These are phyloP conservation scores for Apostasia shenzhenica DNA, from an alignment of 106 monocot genomes.

Conservation along the genomic window DNA sequence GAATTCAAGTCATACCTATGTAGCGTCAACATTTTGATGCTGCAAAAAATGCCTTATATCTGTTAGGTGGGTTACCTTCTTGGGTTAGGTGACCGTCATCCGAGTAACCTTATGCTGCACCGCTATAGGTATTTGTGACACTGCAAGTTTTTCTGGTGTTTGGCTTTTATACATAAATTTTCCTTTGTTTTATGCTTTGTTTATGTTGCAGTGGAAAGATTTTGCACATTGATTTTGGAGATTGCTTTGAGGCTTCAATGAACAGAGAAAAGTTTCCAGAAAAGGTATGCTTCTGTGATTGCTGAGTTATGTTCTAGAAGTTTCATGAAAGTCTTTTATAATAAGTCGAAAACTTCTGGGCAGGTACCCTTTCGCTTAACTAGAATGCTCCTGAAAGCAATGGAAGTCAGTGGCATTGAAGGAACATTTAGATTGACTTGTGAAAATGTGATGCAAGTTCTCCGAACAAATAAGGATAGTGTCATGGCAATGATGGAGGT, in stretches of 20 bases:
- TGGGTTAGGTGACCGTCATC: conserved; percentile 95
- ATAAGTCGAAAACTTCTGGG: neutral
- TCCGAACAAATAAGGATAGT: conserved; percentile 92
- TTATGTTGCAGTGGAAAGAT: conserved; percentile 80
- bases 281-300: conserved; percentile 35
- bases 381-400: conserved; percentile 98
- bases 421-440: conserved; percentile 98
- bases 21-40: too few species aligned
- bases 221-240: conserved; percentile 99
- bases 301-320: neutral
- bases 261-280: conserved; percentile 98
- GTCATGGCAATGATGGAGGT: conserved; percentile 99
- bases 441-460: conserved; percentile 99
- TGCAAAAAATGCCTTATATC: neutral
- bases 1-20: too few species aligned
- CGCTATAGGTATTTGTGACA: conserved; percentile 60
- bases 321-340: neutral
- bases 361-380: conserved; percentile 99
- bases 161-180: neutral
- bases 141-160: neutral
- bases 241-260: conserved; percentile 99
- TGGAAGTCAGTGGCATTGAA: conserved; percentile 99
- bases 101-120: conserved; percentile 96
- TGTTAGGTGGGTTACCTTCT: conserved; percentile 94
- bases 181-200: neutral